Conservation (phyloP, 176 grass and related monocot genomes). For the Elymus sibiricus region DNA sequence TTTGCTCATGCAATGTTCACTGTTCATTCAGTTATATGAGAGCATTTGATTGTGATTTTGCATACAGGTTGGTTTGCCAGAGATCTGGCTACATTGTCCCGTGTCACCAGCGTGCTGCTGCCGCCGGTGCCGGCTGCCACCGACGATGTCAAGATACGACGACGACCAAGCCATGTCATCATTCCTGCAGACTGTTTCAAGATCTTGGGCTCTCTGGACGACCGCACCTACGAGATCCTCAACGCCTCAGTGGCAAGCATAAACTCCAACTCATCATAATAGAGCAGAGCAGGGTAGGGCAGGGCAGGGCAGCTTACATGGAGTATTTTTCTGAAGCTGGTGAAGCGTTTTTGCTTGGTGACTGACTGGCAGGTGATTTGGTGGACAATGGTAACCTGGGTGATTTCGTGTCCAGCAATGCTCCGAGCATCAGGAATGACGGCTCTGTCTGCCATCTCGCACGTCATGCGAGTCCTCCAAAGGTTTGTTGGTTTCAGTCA, state of each 20-base stretch:
- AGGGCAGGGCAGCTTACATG: background rate
- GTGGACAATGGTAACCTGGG: too few species aligned
- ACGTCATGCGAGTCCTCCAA: slow-evolving; percentile 66
- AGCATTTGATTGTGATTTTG: too few species aligned
- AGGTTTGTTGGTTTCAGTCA: slow-evolving; percentile 25
- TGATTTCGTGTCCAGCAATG: too few species aligned
- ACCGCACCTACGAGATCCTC: slow-evolving; percentile 57
- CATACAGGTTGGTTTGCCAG: slow-evolving; percentile 75
- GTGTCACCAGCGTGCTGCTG: slow-evolving; percentile 45
- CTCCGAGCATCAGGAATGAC: slow-evolving; percentile 1
- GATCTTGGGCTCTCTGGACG: slow-evolving; percentile 37
- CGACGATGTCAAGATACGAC: background rate
- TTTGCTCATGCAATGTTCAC: too few species aligned
- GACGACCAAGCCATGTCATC: slow-evolving; percentile 13
- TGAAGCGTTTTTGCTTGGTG: too few species aligned
- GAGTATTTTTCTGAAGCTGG: too few species aligned
- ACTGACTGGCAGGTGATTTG: slow-evolving; percentile 26
- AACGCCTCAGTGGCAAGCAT: slow-evolving; percentile 32
- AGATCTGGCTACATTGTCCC: slow-evolving; percentile 55
- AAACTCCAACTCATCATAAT: too few species aligned
- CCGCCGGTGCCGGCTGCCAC: slow-evolving; percentile 9
- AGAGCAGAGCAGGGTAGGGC: too few species aligned
- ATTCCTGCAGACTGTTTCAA: too few species aligned
- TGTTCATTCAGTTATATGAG: background rate
- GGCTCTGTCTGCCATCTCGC: slow-evolving; percentile 56